Base-by-base conservation (phyloP, 371 early-diverging fungal species). In the Apophysomyces trapeziformis region DNA sequence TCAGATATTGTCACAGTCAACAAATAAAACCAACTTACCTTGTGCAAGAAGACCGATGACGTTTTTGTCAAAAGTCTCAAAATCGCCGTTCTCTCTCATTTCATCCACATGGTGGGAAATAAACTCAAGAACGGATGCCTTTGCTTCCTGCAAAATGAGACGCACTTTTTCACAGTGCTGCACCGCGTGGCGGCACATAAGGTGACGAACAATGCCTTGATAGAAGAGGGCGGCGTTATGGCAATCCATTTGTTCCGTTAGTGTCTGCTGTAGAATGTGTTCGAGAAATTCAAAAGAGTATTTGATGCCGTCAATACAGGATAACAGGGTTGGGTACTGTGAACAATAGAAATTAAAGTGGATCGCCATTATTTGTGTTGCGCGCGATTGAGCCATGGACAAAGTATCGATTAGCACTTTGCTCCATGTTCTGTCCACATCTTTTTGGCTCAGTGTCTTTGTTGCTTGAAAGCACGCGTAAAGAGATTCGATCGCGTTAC, bases 261-360 rank as follows among this genome's bases (percentile, higher is more conserved):
- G 21, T 4, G 73, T 63, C 37, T 70, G 72, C 8, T 65, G 60
- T 21, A 80, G 21, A 7, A 81, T 50, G 60, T 75, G 74, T 38
- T 78, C 74, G 0, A 78, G 41, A 58, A 78, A 81, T 8, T 74
- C 78, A 60, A 71, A 70, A 0, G 81, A 73, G 16, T 78, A 78
- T 13, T 70, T 74, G 58, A 81, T 73, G 1, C 78, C 81, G 62
- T 81, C 81, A 21, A 81, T 74, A 38, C 78, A 81, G 4, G 78
- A 78, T 32, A 78, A 46, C 8, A 81, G 41, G 3, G 76, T 74
- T 1, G 81, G 78, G 38, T 78, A 81, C 56, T 76, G 68, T 6
- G 72, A 67, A 43, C 75, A 77, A 47, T 71, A 77, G 43, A 73
- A 77, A 13, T 71, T 61, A 47, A 80, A 80, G 43, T 77, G 65